These are phyloP conservation scores for Emmonsiellopsis sp. DNA, from an alignment of 2,329 filamentous ascomycete species.

Conservation along the genomic window DNA sequence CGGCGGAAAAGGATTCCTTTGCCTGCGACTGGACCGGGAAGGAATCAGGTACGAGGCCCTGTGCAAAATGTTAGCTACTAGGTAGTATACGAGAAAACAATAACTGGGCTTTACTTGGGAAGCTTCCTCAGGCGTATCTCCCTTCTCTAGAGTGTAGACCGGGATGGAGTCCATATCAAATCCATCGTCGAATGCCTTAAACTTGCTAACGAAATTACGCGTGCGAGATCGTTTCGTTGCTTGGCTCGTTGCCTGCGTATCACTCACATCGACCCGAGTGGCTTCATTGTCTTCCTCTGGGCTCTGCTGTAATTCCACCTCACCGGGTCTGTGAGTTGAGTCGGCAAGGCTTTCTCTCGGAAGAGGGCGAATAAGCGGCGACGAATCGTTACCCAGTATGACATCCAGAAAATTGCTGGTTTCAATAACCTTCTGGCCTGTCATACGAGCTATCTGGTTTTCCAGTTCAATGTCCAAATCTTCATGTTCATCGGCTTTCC, in stretches of 20 bases:
- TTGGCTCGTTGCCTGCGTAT: constrained; percentile 11
- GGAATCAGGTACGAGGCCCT: constrained; percentile 7
- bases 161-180: constrained; percentile 39
- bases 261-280: not conserved
- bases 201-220: constrained; percentile 36
- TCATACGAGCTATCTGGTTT: constrained; percentile 56
- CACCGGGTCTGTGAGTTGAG: constrained; percentile 4
- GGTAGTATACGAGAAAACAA: not conserved
- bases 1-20: constrained; percentile 20
- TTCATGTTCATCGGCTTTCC: constrained; percentile 47
- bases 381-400: constrained; percentile 71
- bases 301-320: not conserved
- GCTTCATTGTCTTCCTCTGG: constrained; percentile 1
- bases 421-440: constrained; percentile 75
- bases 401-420: constrained; percentile 89
- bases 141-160: constrained; percentile 21
- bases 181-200: constrained; percentile 63
- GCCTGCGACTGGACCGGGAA: constrained; percentile 19
- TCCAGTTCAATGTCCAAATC: constrained; percentile 64
- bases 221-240: constrained; percentile 17
- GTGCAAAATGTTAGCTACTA: constrained; percentile 1
- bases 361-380: constrained; percentile 59
- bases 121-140: constrained; percentile 7
- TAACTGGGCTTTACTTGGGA: constrained; percentile 7
- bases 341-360: constrained; percentile 13